Base-by-base conservation (phyloP, 257 asterid genomes). In the Plantago elongata region DNA sequence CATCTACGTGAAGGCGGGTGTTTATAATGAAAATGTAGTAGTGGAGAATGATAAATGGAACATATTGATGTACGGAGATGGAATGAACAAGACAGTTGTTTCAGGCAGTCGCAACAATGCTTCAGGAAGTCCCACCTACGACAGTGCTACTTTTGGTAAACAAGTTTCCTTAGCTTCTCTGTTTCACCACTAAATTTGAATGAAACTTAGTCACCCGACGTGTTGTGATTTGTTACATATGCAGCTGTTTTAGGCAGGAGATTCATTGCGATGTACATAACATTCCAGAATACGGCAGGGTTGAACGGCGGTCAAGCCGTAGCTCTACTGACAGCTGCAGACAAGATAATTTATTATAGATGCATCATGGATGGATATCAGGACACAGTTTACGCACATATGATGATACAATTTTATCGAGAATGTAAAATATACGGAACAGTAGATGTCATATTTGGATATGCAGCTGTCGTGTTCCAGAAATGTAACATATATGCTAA, bases 381-480 rank as follows among this genome's bases (percentile, higher is more conserved):
- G 70, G 87, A 76, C 75, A 75, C 76, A 4, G 70, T 79, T 9
- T 73, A 11, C 42, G 29, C 72, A 29, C 74, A 54, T 29, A 43
- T 69, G 10, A 61, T 40, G 13, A 61, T 72, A 11, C 81, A 79
- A 27, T 79, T 79, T 56, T 75, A 60, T 54, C 70, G 78, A 16
- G 71, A 72, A 43, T 72, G 81, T 66, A 18, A 40, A 5, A 68
- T 79, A 11, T 72, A 62, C n/a, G 81, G 84, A 18, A 75, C 84
- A 1, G 40, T 79, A 2, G 84, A 79, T 57, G 70, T 79, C 68
- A 79, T 79, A 40, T 79, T 79, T 3, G 81, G 84, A 27, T 7
- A 13, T 0, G 61, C 84, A 5, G 51, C 79, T 4, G 73, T 67
- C 13, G 77, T 79, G 10, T 66, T 79, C 17, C 84, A 79, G 40